Evolutionary conservation across 106 monocot species (phyloP), one percentile per base, ranked within the genome.

Genomic region (Phalaenopsis equestris): DNA sequence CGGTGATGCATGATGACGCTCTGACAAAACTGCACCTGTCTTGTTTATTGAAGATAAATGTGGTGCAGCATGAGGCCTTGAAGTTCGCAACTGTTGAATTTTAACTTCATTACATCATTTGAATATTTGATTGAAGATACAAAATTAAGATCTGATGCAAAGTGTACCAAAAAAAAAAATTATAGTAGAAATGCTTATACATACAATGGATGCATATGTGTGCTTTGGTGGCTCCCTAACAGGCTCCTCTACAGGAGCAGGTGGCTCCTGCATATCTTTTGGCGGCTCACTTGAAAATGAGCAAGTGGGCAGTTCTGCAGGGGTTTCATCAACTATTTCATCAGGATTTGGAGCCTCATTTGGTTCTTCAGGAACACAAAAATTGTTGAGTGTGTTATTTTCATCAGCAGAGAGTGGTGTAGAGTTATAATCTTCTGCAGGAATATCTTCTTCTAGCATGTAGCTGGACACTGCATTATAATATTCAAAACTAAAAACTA

Each of bases 161-260:
- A 65, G n/a, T 65, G 24, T 18, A 19, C 21, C 56, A 64, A 80
- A 55, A 37, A 8, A 37, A 79, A 6, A 15, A 68, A 2, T 12
- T 38, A 42, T 41, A 39, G 41, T n/a, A n/a, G n/a, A 19, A 79
- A 72, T 46, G 4, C 2, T 45, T 18, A 45, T 19, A 81, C 80
- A 83, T 85, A 95, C 95, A 75, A 92, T 88, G 39, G 95, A 92
- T 21, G 95, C 95, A 85, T 95, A 95, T 42, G 92, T 92, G n/a
- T 90, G 92, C 84, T 93, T 95, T 10, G 78, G 75, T 36, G 87
- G 87, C 65, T 90, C 92, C 46, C 56, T 80, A 37, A 82, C 67
- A 57, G 79, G 72, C 77, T 87, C 89, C 24, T 92, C 87, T 41
- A 80, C 81, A 65, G 67, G 83, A 15, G 21, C 74, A 49, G 48